Evolutionary conservation across 345 rosid genomes (phyloP), one percentile per base, ranked within the genome.

Genomic region (Rhodamnia rubescens): DNA sequence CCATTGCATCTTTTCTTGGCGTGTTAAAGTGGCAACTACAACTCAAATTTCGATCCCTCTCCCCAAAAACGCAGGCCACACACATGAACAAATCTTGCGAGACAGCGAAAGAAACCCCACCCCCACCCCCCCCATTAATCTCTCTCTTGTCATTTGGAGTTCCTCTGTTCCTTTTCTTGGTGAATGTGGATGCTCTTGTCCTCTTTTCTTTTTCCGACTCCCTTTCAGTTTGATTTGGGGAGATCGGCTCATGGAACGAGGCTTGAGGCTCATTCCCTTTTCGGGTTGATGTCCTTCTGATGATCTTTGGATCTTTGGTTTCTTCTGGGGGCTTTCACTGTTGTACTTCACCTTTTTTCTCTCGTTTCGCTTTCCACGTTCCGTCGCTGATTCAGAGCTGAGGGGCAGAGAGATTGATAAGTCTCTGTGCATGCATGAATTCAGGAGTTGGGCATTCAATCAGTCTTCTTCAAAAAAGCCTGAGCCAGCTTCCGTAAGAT

Each of bases 21-120:
- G 90, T 89, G 92, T 88, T 49, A 44, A 56, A 91, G 85, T 85
- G 81, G 87, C 83, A 82, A 69, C 47, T 18, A 40, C 80, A 69
- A 47, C 80, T 69, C 26, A 69, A 36, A 69, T 69, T 69, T 69
- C 42, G 40, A 69, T 8, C 47, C 80, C 47, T 69, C 26, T 10
- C 24, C 80, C 80, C 47, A 40, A 36, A 36, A 69, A 69, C 24
- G 47, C 80, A 69, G 80, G 47, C 80, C 78, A 69, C 47, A 18
- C 78, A 18, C 47, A 4, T 36, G 13, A 69, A 32, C 26, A 69
- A 18, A 36, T 69, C 80, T 16, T 29, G 75, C 75, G 44, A 64
- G 75, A 32, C 29, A 64, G 75, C 42, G 22, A 32, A 20, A 64
- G 44, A n/a, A n/a, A n/a, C n/a, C n/a, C 40, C 3, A 2, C 40